Evolutionary conservation across 352 stramenopile genomes (phyloP).

Genomic region (Pythium brassicae): DNA sequence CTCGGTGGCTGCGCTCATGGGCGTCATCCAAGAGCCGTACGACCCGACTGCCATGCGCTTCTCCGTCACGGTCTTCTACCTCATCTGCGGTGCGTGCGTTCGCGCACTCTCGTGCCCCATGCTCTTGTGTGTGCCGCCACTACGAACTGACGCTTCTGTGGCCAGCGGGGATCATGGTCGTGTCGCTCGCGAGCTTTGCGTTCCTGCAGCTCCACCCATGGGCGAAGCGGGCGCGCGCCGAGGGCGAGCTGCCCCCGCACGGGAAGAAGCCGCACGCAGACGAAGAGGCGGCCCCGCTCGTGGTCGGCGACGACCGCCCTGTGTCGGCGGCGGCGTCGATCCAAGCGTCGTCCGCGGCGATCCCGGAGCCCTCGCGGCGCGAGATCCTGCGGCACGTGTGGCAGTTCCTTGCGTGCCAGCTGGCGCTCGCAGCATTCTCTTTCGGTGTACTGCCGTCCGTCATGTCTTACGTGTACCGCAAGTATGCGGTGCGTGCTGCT

Average conservation of each 20-base stretch:
- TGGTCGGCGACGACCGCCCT: slow-evolving; percentile 3
- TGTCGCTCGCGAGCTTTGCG: slow-evolving; percentile 46
- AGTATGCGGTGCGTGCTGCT: slow-evolving; percentile 63
- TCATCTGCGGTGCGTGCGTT: slow-evolving; percentile 43
- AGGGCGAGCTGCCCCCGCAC: neutral
- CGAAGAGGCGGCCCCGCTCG: slow-evolving; percentile 27
- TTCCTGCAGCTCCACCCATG: slow-evolving; percentile 52
- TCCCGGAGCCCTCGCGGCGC: slow-evolving; percentile 13
- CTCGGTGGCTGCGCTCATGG: slow-evolving; percentile 49
- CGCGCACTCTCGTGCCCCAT: neutral
- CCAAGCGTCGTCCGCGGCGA: neutral
- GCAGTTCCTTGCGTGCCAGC: slow-evolving; percentile 48
- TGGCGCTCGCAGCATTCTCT: slow-evolving; percentile 49
- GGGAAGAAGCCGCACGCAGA: slow-evolving; percentile 11
- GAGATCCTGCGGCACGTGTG: slow-evolving; percentile 37
- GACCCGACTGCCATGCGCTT: slow-evolving; percentile 36
- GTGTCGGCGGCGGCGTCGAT: slow-evolving; percentile 11
- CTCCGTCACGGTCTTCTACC: slow-evolving; percentile 53
- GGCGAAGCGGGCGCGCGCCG: slow-evolving; percentile 13
- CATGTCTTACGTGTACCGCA: slow-evolving; percentile 74
- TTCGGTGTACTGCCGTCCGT: slow-evolving; percentile 64
- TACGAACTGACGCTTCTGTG: no score
- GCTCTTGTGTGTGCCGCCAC: no score
- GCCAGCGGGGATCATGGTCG: slow-evolving; percentile 44
- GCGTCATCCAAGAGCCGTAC: slow-evolving; percentile 54